Conservation (phyloP, 129 eudicot genomes). For the Daucus carota region DH1_v3.0 NC_030381.2:20788001-20788500, state of each 20-base stretch:
- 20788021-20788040: not conserved
- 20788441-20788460: not conserved
- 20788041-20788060: not conserved
- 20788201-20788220: not conserved
- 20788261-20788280: not conserved
- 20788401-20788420: not conserved
- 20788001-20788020: not conserved
- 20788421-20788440: not conserved
- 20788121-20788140: not conserved
- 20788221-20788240: not conserved
- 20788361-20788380: not conserved
- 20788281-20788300: not conserved
- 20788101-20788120: not conserved
- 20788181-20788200: not conserved
- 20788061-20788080: not conserved
- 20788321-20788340: not conserved
- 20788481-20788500: not conserved
- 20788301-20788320: not conserved
- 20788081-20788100: not conserved
- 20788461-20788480: not conserved
- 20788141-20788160: not conserved
- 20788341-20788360: not conserved
- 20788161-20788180: not conserved
- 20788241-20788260: not conserved
- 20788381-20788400: not conserved